Percentiles rank a stretch among this genome's conserved stretches.
These are phyloP conservation scores for Groenewaldozyma salmanticensis DNA, from an alignment of 805 yeast genomes.

Conservation along the genomic window DNA sequence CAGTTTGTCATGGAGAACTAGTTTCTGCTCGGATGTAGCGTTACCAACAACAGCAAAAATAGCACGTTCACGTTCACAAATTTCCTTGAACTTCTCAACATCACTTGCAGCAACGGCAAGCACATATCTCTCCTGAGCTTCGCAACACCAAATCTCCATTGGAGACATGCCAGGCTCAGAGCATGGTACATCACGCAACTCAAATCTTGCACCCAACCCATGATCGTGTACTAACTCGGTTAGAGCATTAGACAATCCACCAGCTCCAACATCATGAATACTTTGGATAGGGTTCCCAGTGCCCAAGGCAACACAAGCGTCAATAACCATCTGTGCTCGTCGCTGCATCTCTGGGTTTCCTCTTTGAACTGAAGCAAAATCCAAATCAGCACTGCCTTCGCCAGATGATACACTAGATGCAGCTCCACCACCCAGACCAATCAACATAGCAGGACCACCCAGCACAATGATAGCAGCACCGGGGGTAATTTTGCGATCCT, in stretches of 20 bases:
- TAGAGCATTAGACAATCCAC: slow-evolving; percentile 93
- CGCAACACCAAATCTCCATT: slow-evolving; percentile 99
- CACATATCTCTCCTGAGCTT: slow-evolving; percentile 97
- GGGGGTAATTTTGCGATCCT: slow-evolving; percentile 80
- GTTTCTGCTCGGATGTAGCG: slow-evolving; percentile 80
- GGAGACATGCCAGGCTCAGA: slow-evolving; percentile 98
- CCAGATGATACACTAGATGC: slow-evolving; percentile 96
- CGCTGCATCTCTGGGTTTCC: slow-evolving; percentile 99
- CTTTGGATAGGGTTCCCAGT: slow-evolving; percentile 74
- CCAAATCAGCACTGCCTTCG: slow-evolving; percentile 91
- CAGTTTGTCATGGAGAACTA: slow-evolving; percentile 69
- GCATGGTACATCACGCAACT: slow-evolving; percentile 79
- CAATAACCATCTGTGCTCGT: slow-evolving; percentile 97
- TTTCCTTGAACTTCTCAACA: slow-evolving; percentile 56
- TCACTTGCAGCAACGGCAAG: slow-evolving; percentile 81
- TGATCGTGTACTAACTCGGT: slow-evolving; percentile 98
- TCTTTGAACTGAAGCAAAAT: slow-evolving; percentile 98
- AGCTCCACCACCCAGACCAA: slow-evolving; percentile 99
- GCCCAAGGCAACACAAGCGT: slow-evolving; percentile 82
- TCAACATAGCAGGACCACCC: slow-evolving; percentile 97
- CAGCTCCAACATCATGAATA: slow-evolving; percentile 99
- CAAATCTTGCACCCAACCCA: slow-evolving; percentile 88
- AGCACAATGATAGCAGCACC: slow-evolving; percentile 86
- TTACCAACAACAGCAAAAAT: slow-evolving; percentile 92
- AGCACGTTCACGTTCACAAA: slow-evolving; percentile 93